Percentiles rank a stretch among this genome's conserved stretches.
phyloP scores from a whole-genome alignment of 2,329 filamentous ascomycete species.

The Sporothrix protearum region DNA sequence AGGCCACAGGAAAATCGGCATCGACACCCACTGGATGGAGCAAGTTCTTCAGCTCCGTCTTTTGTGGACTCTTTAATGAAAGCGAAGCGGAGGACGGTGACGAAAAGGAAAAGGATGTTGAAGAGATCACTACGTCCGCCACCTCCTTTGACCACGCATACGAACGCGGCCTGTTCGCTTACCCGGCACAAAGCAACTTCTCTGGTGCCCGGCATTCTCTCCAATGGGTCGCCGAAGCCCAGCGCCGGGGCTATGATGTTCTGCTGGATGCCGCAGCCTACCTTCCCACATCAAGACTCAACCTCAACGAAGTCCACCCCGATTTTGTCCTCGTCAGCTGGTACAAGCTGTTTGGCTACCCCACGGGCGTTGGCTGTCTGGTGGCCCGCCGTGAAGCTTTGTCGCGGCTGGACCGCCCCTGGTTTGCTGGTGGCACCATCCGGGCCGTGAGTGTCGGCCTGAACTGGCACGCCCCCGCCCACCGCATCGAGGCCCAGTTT shows the following conservation, averaged over 20 bases:
- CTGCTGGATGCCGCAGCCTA: constrained; percentile 42
- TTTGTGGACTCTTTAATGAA: constrained; percentile 15
- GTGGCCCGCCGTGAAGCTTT: constrained; percentile 37
- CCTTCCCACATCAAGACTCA: constrained; percentile 38
- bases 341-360: constrained; percentile 44
- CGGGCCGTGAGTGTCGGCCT: constrained; percentile 35
- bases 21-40: neutral
- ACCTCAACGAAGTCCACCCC: constrained; percentile 37
- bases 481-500: constrained; percentile 34
- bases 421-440: constrained; percentile 43
- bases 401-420: constrained; percentile 36
- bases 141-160: constrained; percentile 21
- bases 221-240: constrained; percentile 37
- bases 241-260: constrained; percentile 40
- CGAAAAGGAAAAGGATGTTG: neutral
- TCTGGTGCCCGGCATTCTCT: constrained; percentile 43
- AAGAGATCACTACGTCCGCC: neutral
- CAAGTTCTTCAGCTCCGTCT: neutral
- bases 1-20: neutral
- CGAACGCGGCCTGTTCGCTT: constrained; percentile 41
- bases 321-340: constrained; percentile 42
- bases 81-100: neutral
- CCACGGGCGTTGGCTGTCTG: constrained; percentile 42
- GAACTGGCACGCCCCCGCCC: constrained; percentile 35
- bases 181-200: constrained; percentile 47